Evolutionary conservation across 805 yeast species (phyloP).

Genomic region (Babjeviella inositovora): DNA sequence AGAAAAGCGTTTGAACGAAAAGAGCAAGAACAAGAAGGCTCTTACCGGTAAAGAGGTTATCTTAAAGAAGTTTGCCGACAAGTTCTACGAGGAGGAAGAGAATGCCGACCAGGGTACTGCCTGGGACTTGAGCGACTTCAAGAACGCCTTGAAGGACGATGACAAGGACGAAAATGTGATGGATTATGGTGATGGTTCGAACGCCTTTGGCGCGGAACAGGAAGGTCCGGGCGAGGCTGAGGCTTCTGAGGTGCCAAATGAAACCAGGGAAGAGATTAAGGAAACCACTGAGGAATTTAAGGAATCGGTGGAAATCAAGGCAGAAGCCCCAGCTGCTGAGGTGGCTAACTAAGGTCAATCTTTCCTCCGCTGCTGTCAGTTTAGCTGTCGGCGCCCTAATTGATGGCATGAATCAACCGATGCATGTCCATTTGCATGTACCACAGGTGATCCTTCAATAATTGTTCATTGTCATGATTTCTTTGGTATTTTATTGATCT

Average conservation of each 20-base stretch:
- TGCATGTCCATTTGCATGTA: no score
- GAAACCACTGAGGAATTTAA: no score
- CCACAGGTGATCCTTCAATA: no score
- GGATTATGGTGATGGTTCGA: slow-evolving; percentile 60
- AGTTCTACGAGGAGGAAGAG: slow-evolving; percentile 33
- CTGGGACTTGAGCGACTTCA: slow-evolving; percentile 42
- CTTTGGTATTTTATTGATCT: no score
- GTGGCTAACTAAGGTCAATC: no score
- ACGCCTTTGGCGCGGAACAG: slow-evolving; percentile 15
- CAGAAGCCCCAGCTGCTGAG: no score
- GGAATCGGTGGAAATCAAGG: no score
- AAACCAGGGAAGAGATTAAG: no score
- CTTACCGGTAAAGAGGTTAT: slow-evolving; percentile 59
- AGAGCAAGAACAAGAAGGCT: slow-evolving; percentile 15
- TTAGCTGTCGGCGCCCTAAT: no score
- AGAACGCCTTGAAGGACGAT: slow-evolving; percentile 34
- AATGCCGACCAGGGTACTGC: slow-evolving; percentile 26
- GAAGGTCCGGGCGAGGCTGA: slow-evolving; percentile 8
- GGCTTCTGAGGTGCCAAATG: slow-evolving; percentile 12
- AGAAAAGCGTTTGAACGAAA: slow-evolving; percentile 29
- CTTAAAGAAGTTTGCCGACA: slow-evolving; percentile 40
- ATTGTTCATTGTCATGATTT: no score
- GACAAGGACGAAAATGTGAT: slow-evolving; percentile 27
- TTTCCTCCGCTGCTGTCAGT: no score
- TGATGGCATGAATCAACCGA: no score